A percentile compares a stretch with the other conserved stretches of the same genome.
Evolutionary conservation across 2,329 filamentous ascomycete species (phyloP).

Genomic region (Aureobasidium subglaciale): DNA sequence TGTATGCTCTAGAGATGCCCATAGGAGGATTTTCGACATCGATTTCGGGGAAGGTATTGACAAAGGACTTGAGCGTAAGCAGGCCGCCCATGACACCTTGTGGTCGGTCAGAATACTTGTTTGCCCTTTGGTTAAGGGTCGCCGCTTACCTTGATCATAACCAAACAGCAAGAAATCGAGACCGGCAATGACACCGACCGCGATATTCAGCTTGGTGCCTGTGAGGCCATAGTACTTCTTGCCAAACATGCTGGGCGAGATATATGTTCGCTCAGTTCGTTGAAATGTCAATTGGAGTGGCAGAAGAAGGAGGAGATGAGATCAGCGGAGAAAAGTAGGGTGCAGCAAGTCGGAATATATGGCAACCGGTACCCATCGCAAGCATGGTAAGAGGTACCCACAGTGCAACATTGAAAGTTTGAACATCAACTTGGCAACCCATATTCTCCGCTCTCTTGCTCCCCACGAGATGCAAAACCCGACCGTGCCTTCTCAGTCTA

Average conservation of each 20-base stretch:
- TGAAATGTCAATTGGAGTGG: not conserved
- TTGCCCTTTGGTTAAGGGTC: not conserved
- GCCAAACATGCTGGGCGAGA: constrained; percentile 9
- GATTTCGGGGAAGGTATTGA: constrained; percentile 36
- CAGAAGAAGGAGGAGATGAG: not conserved
- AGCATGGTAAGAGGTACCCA: no score
- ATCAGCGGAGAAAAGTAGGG: not conserved
- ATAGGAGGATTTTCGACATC: constrained; percentile 21
- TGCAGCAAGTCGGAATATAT: not conserved
- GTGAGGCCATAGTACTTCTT: constrained; percentile 33
- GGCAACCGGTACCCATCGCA: not conserved
- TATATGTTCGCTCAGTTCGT: not conserved
- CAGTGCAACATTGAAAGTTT: not conserved
- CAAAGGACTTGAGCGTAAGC: constrained; percentile 36
- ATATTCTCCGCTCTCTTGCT: not conserved
- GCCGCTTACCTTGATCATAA: constrained; percentile 27
- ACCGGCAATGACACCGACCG: constrained; percentile 39
- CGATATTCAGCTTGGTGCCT: constrained; percentile 35
- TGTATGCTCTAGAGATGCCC: constrained; percentile 12
- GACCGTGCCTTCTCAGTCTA: not conserved
- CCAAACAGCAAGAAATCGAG: constrained; percentile 35
- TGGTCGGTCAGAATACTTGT: not conserved
- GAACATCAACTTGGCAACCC: not conserved
- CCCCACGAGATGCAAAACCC: not conserved
- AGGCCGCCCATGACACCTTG: constrained; percentile 40